A percentile compares a stretch with the other conserved stretches of the same genome.
These are phyloP conservation scores for Globisporangium cystogenes DNA, from an alignment of 352 stramenopile genomes.

Conservation along the genomic window DNA sequence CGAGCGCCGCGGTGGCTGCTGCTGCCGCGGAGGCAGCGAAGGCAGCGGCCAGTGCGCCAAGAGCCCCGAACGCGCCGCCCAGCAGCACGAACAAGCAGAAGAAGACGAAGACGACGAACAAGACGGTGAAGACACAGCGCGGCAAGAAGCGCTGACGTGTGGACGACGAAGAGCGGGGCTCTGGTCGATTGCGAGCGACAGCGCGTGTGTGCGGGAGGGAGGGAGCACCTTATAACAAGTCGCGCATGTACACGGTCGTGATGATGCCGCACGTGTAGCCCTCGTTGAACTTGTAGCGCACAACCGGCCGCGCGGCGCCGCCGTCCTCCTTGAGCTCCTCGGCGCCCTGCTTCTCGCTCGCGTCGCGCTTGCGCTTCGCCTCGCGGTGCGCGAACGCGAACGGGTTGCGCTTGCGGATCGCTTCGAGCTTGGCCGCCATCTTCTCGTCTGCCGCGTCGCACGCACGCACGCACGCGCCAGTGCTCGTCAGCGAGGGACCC, in stretches of 20 bases:
- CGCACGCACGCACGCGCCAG: background rate
- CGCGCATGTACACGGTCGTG: slow-evolving; percentile 79
- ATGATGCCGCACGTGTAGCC: slow-evolving; percentile 89
- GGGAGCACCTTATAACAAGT: slow-evolving; percentile 67
- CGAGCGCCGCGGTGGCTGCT: slow-evolving; percentile 4
- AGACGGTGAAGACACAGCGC: slow-evolving; percentile 40
- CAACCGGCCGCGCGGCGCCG: slow-evolving; percentile 23
- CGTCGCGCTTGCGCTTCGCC: slow-evolving; percentile 67
- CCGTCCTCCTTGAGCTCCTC: slow-evolving; percentile 13
- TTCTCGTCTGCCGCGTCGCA: slow-evolving; percentile 50
- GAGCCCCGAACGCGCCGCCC: background rate
- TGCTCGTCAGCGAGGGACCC: background rate
- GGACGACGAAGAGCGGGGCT: background rate
- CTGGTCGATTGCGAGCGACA: background rate
- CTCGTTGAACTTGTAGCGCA: slow-evolving; percentile 90
- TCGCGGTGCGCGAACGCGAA: slow-evolving; percentile 81
- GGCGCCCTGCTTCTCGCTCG: slow-evolving; percentile 32
- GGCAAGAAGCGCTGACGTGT: slow-evolving; percentile 34
- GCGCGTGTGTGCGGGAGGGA: background rate
- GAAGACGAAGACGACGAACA: slow-evolving; percentile 39
- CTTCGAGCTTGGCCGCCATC: slow-evolving; percentile 54
- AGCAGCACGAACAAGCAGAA: slow-evolving; percentile 9
- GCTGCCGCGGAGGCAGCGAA: background rate
- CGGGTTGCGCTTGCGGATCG: slow-evolving; percentile 61
- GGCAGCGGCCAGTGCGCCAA: background rate